Evolutionary conservation across 2,329 filamentous ascomycete genomes (phyloP).

Genomic region (Aquanectria penicillioides): DNA sequence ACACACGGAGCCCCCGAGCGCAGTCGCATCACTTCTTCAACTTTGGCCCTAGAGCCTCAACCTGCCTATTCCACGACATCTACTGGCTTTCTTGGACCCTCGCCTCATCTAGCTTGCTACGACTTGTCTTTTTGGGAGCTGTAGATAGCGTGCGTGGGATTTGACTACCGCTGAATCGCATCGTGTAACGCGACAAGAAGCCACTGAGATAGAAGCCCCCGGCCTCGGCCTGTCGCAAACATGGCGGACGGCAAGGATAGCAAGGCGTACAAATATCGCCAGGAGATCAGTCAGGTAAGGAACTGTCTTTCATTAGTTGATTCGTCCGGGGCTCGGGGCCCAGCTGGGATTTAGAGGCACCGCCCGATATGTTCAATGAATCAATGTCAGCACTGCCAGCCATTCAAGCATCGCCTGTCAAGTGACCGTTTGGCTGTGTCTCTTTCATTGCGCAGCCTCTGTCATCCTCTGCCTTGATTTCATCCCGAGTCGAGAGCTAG

Average conservation of each 20-base stretch:
- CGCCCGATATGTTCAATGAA: background rate
- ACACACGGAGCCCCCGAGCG: background rate
- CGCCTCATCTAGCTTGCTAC: background rate
- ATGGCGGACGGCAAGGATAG: conserved; percentile 60
- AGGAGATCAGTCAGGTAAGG: conserved; percentile 96
- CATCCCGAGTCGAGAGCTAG: background rate
- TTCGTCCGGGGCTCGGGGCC: background rate
- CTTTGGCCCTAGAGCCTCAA: background rate
- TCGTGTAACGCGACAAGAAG: background rate
- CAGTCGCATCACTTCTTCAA: background rate
- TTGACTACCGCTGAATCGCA: background rate
- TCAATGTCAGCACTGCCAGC: background rate
- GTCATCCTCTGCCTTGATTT: background rate
- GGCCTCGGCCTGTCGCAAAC: background rate
- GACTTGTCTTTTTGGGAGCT: background rate
- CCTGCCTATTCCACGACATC: background rate
- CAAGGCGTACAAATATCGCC: conserved; percentile 84
- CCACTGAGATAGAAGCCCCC: background rate
- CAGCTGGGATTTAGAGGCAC: no score
- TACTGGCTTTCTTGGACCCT: background rate
- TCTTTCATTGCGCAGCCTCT: background rate
- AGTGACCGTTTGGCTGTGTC: background rate
- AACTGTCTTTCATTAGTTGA: background rate
- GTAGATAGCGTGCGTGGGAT: background rate
- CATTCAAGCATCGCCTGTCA: background rate